phyloP scores from a whole-genome alignment of 495 filamentous ascomycete species.

The Massariosphaeria phaeospora region DNA sequence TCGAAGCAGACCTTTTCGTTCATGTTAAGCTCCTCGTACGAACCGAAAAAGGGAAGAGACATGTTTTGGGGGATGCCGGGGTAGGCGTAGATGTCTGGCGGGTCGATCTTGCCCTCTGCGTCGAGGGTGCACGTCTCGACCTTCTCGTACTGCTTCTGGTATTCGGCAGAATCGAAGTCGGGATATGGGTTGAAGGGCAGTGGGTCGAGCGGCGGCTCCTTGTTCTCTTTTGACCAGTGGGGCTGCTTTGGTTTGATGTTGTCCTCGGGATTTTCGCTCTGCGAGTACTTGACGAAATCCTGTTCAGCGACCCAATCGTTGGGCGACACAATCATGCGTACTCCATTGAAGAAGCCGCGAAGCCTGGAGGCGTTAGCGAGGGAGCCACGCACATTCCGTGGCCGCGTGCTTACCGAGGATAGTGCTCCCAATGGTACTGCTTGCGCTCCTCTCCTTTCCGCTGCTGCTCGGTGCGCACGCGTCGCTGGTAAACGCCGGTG shows the following conservation, averaged over 20 bases:
- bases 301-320: conserved; percentile 36
- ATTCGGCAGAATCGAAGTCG: conserved; percentile 33
- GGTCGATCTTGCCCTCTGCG: conserved; percentile 30
- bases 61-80: conserved; percentile 43
- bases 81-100: conserved; percentile 42
- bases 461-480: conserved; percentile 12
- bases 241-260: conserved; percentile 21
- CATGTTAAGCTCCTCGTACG: conserved; percentile 39
- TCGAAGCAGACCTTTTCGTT: conserved; percentile 42
- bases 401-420: conserved; percentile 26
- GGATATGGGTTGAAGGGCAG: conserved; percentile 41
- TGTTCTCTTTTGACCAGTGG: conserved; percentile 6
- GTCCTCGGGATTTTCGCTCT: conserved; percentile 19
- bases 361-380: conserved; percentile 27
- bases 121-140: conserved; percentile 42
- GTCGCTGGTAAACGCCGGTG: conserved; percentile 31
- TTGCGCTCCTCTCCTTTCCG: conserved; percentile 16
- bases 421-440: conserved; percentile 40
- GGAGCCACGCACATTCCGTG: background rate
- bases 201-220: conserved; percentile 38
- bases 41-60: conserved; percentile 39
- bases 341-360: conserved; percentile 40
- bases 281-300: conserved; percentile 17
- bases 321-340: conserved; percentile 35
- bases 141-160: conserved; percentile 32